Evolutionary conservation across 257 asterid species (phyloP).

Genomic region (Anisodus acutangulus): DNA sequence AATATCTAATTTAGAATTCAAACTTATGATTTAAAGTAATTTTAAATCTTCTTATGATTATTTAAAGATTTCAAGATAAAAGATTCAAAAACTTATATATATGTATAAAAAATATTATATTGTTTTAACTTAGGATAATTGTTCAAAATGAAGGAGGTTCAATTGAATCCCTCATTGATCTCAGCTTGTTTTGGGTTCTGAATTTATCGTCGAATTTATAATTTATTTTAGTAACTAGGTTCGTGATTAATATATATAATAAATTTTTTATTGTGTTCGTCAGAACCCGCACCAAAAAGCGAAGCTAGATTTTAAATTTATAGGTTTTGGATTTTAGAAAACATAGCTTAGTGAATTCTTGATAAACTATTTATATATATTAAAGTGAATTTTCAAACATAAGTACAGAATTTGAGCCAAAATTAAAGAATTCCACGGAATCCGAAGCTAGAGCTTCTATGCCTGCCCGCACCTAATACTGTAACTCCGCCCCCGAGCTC

Average conservation of each 20-base stretch:
- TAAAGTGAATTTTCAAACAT: too few relatives aligned
- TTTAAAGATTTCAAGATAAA: neutral
- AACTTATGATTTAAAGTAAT: neutral
- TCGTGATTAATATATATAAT: neutral
- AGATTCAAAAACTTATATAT: neutral
- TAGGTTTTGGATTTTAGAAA: too few relatives aligned
- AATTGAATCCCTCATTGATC: neutral
- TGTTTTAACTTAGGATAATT: neutral
- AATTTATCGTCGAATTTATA: neutral
- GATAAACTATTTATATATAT: too few relatives aligned
- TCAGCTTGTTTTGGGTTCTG: neutral
- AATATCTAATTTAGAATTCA: neutral
- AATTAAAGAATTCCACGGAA: too few relatives aligned
- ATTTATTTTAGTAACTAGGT: neutral
- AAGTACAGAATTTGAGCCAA: too few relatives aligned
- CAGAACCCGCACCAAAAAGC: accelerated
- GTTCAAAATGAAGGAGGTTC: neutral
- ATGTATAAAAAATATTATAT: neutral
- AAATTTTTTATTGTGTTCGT: neutral
- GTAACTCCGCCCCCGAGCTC: too few relatives aligned
- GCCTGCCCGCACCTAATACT: neutral
- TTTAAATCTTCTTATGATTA: neutral
- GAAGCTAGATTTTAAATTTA: too few relatives aligned
- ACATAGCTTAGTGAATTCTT: too few relatives aligned
- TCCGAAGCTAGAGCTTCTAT: too few relatives aligned